These are phyloP conservation scores for Xylaria venustula DNA, from an alignment of 495 filamentous ascomycete genomes.

Conservation along the genomic window DNA sequence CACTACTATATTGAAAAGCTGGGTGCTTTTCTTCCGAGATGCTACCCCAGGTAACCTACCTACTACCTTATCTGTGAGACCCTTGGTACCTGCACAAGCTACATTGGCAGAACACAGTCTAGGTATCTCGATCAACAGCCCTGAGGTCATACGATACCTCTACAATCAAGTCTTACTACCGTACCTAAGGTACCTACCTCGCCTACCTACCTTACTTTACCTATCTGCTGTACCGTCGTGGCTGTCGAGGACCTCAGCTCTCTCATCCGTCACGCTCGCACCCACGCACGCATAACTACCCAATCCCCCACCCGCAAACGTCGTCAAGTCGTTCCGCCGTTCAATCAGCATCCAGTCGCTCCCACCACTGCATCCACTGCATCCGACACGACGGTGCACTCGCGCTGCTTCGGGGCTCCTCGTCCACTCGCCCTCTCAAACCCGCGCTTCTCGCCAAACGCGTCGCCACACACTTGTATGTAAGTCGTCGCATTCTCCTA, in stretches of 20 bases:
- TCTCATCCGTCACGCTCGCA: too few species aligned
- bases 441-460: conserved; percentile 25
- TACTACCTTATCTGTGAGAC: too few species aligned
- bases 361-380: neutral
- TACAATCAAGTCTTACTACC: too few species aligned
- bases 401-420: conserved; percentile 23
- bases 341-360: conserved; percentile 1
- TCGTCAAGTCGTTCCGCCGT: neutral
- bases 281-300: neutral
- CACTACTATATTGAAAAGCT: neutral
- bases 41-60: too few species aligned
- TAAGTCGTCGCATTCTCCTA: conserved; percentile 14
- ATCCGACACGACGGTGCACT: conserved; percentile 8
- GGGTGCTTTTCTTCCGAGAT: neutral
- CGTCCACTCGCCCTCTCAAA: conserved; percentile 25
- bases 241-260: too few species aligned
- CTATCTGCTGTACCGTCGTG: too few species aligned
- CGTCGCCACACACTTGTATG: conserved; percentile 18
- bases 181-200: too few species aligned
- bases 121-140: too few species aligned
- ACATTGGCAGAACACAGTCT: too few species aligned
- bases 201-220: too few species aligned
- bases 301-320: conserved; percentile 6
- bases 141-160: too few species aligned
- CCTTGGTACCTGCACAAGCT: too few species aligned